A percentile compares a stretch with the other conserved stretches of the same genome.
Evolutionary conservation across 2,329 filamentous ascomycete species (phyloP).

Genomic region (Graphilbum fragrans): DNA sequence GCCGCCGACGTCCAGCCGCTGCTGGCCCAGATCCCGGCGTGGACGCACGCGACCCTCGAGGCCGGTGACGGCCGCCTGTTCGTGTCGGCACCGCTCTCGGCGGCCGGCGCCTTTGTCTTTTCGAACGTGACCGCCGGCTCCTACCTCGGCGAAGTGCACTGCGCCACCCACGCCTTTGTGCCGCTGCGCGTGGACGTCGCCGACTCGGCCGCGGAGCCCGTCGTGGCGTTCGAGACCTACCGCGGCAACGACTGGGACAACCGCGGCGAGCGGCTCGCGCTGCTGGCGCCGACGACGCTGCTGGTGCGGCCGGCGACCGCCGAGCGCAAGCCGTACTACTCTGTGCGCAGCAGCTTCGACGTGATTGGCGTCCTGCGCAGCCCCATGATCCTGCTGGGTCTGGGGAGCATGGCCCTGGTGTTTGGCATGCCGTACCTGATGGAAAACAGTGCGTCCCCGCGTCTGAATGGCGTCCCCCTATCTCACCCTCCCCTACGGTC

Average conservation of each 20-base stretch:
- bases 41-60: conserved; percentile 57
- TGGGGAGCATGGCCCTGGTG: conserved; percentile 72
- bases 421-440: conserved; percentile 91
- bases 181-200: conserved; percentile 43
- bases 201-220: conserved; percentile 21
- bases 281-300: conserved; percentile 14
- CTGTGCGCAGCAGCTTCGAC: conserved; percentile 64
- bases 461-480: background rate
- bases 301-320: conserved; percentile 48
- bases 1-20: background rate
- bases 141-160: conserved; percentile 75
- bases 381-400: conserved; percentile 89
- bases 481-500: too few species aligned
- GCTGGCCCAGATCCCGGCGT: conserved; percentile 34
- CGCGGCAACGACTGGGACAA: conserved; percentile 85
- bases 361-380: conserved; percentile 78
- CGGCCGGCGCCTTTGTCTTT: conserved; percentile 64
- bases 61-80: conserved; percentile 41
- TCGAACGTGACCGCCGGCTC: conserved; percentile 56
- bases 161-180: conserved; percentile 61
- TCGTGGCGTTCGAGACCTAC: conserved; percentile 72
- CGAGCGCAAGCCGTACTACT: conserved; percentile 61
- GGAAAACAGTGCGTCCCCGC: conserved; percentile 86
- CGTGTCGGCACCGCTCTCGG: conserved; percentile 49
- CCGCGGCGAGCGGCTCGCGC: conserved; percentile 50